Evolutionary conservation across 805 yeast species (phyloP).

Genomic region (Ogataea neopini): DNA sequence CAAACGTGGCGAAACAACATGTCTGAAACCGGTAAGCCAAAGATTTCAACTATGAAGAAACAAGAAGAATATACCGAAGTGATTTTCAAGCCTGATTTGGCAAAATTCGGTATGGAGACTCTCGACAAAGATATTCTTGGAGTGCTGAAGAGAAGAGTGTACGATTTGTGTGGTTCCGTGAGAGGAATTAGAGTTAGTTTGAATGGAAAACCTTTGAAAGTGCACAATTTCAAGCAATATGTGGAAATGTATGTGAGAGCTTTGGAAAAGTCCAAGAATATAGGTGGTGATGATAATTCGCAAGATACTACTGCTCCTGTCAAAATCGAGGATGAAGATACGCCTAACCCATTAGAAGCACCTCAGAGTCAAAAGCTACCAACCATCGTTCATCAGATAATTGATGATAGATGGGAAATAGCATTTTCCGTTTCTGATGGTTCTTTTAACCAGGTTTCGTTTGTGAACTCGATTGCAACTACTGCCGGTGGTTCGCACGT

Average conservation of each 20-base stretch:
- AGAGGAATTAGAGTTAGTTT: conserved; percentile 75
- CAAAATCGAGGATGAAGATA: conserved; percentile 16
- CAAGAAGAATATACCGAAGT: conserved; percentile 82
- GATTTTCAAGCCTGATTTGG: conserved; percentile 84
- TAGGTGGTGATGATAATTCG: conserved; percentile 14
- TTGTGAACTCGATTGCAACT: conserved; percentile 96
- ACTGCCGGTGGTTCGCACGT: conserved; percentile 97
- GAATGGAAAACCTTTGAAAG: conserved; percentile 69
- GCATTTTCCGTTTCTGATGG: conserved; percentile 95
- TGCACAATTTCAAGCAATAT: conserved; percentile 79
- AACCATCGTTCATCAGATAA: conserved; percentile 72
- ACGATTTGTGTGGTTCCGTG: conserved; percentile 93
- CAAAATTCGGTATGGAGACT: conserved; percentile 79
- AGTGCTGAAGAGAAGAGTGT: conserved; percentile 89
- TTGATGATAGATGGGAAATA: conserved; percentile 91
- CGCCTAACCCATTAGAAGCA: conserved; percentile 8
- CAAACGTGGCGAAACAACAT: conserved; percentile 91
- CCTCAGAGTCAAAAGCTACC: conserved; percentile 37
- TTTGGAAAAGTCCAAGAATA: conserved; percentile 52
- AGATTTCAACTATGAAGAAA: conserved; percentile 57
- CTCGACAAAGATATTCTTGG: conserved; percentile 82
- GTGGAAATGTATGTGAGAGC: conserved; percentile 89
- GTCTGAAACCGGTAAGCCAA: conserved; percentile 75
- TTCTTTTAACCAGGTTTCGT: conserved; percentile 88
- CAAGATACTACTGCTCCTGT: conserved; percentile 9